Evolutionary conservation across 202 grass and related monocot genomes (phyloP), one percentile per base, ranked within the genome.

Genomic region (Musa balbisiana): DNA sequence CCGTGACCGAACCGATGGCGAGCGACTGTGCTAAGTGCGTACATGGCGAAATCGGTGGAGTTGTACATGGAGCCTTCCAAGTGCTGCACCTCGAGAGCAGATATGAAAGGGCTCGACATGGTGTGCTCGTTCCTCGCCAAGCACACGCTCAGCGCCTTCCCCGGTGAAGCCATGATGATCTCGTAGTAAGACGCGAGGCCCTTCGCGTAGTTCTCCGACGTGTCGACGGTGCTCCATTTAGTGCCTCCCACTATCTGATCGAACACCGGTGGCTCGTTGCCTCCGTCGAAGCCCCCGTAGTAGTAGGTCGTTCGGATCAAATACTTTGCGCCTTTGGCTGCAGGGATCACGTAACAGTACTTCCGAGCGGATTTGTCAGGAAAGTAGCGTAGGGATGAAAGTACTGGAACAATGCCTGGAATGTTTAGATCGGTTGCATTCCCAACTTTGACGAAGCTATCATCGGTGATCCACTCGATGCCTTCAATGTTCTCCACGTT

Each of bases 241-340:
- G 85, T 98, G 16, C 90, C 87, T 25, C 85, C 91, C 49, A 93
- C 76, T 80, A 90, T 88, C 76, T 93, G 90, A 83, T 92, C 86
- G 77, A 94, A 98, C 63, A 86, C 85, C 0, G 88, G 91, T 5
- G 88, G 91, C 43, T 49, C 56, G 0, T 17, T 10, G 3, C 91
- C 87, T 22, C 85, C 89, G 29, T 94, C 95, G 68, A 98, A 98
- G 23, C 79, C 83, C 52, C 87, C 95, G 76, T 98, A 94, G 88
- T 62, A 94, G 82, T 93, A 98, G 2, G 88, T 90, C 8, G 91
- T 92, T 14, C 94, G 73, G 60, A 98, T 72, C 53, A 98, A 76
- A 80, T 94, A 94, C 82, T 76, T 82, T 12, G 68, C 67, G 12
- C 67, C 52, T 53, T 59, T 84, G 52, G 3, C 10, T 58, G 79